Conservation (phyloP, 2,329 filamentous ascomycete species). For the Calonectria honghensis region DNA sequence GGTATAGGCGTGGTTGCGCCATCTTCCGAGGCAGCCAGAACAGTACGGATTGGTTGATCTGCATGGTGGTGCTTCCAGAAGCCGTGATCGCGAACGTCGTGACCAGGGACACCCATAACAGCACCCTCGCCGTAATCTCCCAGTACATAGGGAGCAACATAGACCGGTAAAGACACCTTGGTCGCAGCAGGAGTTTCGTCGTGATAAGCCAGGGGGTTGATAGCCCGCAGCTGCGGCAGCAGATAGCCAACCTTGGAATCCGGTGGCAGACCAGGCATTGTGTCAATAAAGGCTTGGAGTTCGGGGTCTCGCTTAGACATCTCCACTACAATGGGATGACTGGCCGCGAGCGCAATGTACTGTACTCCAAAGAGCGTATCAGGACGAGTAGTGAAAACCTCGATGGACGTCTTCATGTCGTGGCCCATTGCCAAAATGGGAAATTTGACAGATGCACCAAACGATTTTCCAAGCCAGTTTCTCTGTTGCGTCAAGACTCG, state of each 20-base stretch:
- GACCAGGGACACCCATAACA: conserved; percentile 93
- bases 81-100: conserved; percentile 84
- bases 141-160: conserved; percentile 89
- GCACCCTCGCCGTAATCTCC: conserved; percentile 91
- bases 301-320: conserved; percentile 76
- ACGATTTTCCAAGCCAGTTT: conserved; percentile 91
- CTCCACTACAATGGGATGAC: conserved; percentile 80
- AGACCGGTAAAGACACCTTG: conserved; percentile 80
- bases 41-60: conserved; percentile 76
- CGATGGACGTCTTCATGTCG: conserved; percentile 69
- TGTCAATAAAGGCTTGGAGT: conserved; percentile 81
- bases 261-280: conserved; percentile 72
- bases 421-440: conserved; percentile 70
- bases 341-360: conserved; percentile 86
- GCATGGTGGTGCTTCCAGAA: conserved; percentile 86
- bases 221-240: conserved; percentile 76
- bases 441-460: conserved; percentile 83
- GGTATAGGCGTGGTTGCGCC: conserved; percentile 65
- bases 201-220: conserved; percentile 79
- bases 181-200: conserved; percentile 69
- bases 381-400: conserved; percentile 89
- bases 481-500: conserved; percentile 88
- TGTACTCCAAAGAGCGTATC: conserved; percentile 93
- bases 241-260: conserved; percentile 81
- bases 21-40: conserved; percentile 73